Percentiles rank a stretch among this genome's conserved stretches.
Conservation (phyloP, 306 rosid genomes). For the Trichosanthes cucumerina region DNA sequence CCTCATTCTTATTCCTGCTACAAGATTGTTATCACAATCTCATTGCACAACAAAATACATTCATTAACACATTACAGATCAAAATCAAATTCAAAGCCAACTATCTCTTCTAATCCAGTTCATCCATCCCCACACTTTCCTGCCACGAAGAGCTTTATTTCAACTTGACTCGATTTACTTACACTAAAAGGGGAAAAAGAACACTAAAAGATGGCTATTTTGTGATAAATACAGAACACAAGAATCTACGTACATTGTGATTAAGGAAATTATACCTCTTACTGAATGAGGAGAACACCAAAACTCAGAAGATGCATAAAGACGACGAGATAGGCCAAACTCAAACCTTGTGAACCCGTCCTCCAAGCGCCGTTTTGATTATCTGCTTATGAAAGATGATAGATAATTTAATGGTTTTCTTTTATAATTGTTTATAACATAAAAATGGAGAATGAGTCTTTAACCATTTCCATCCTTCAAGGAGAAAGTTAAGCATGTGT, state of each 20-base stretch:
- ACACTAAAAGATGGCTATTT: background rate
- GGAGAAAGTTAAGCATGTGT: too few species aligned
- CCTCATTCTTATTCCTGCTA: background rate
- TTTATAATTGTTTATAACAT: too few species aligned
- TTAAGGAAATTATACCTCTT: background rate
- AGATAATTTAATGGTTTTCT: too few species aligned
- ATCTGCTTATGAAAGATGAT: constrained; percentile 35
- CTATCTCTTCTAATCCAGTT: background rate
- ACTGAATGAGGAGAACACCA: background rate
- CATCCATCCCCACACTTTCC: background rate
- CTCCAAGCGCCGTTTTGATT: constrained; percentile 12
- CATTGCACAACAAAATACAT: background rate
- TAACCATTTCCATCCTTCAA: too few species aligned
- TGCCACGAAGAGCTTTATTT: background rate
- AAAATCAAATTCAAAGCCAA: background rate
- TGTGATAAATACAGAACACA: background rate
- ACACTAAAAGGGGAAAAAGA: background rate
- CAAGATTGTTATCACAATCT: background rate
- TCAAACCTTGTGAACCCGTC: constrained; percentile 22
- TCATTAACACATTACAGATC: background rate
- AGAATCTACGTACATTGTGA: background rate
- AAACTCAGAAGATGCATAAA: constrained; percentile 17
- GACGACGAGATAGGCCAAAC: constrained; percentile 34
- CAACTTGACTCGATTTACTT: background rate
- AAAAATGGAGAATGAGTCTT: too few species aligned